phyloP scores from a whole-genome alignment of 176 grass and related monocot genomes.

The Zoysia pacifica region DNA sequence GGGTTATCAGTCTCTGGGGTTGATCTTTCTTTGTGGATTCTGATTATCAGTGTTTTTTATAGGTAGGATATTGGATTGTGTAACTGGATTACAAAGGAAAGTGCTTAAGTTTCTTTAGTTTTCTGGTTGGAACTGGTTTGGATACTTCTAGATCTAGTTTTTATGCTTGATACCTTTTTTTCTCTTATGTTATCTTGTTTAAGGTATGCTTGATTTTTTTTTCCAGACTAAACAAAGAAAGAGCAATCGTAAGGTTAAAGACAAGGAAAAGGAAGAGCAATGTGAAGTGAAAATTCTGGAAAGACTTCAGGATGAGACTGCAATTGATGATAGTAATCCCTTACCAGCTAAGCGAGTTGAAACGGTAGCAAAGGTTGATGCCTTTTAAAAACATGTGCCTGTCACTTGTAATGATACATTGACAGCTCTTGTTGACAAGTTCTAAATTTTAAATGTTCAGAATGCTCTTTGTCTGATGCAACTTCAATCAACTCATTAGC shows the following conservation, averaged over 20 bases:
- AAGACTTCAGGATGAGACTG: slow-evolving; percentile 64
- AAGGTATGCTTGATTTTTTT: slow-evolving; percentile 23
- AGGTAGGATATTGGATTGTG: not conserved
- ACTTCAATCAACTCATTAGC: slow-evolving; percentile 13
- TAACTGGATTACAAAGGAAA: not conserved
- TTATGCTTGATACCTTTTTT: slow-evolving; percentile 19
- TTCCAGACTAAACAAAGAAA: slow-evolving; percentile 78
- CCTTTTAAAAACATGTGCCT: slow-evolving; percentile 35
- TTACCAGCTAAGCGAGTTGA: slow-evolving; percentile 48
- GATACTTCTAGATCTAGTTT: not conserved
- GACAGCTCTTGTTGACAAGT: too few species aligned
- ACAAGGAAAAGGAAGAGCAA: slow-evolving; percentile 67
- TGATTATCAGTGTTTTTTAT: not conserved
- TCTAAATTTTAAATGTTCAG: too few species aligned
- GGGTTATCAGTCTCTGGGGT: slow-evolving; percentile 8
- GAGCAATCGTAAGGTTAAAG: slow-evolving; percentile 79
- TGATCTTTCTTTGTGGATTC: not conserved
- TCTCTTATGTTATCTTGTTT: slow-evolving; percentile 20
- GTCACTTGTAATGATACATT: too few species aligned
- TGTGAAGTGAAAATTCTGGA: slow-evolving; percentile 54
- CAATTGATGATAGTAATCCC: slow-evolving; percentile 49
- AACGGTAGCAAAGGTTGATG: slow-evolving; percentile 55
- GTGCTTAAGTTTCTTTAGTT: not conserved
- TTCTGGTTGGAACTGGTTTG: slow-evolving; percentile 5
- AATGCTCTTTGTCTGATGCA: too few species aligned